Conservation (phyloP, 1,284 basidiomycete genomes). For the Rhodotorula sp. region DNA sequence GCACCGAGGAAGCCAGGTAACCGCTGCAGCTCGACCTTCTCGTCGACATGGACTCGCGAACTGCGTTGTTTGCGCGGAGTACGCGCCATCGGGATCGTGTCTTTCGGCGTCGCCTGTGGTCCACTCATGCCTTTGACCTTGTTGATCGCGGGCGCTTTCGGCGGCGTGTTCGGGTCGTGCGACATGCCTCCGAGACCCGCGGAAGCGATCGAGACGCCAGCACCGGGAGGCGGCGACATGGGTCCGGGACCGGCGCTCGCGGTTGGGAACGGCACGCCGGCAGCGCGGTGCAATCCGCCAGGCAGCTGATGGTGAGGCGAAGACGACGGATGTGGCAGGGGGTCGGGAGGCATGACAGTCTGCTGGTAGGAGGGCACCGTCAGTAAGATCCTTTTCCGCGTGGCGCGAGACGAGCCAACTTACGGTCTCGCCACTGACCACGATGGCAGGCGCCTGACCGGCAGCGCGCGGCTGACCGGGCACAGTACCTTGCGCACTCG, state of each 20-base stretch:
- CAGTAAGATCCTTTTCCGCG: neutral
- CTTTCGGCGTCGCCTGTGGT: constrained; percentile 59
- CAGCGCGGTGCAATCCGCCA: constrained; percentile 53
- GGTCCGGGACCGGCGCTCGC: constrained; percentile 42
- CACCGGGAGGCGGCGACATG: constrained; percentile 21
- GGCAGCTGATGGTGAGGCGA: constrained; percentile 58
- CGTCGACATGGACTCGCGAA: constrained; percentile 91
- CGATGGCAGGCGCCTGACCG: constrained; percentile 52
- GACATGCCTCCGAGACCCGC: constrained; percentile 6
- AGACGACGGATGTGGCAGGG: constrained; percentile 55
- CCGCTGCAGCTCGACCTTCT: constrained; percentile 93
- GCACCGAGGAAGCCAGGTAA: constrained; percentile 87
- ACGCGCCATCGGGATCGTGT: constrained; percentile 89
- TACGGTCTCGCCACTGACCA: constrained; percentile 71
- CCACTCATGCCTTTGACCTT: constrained; percentile 45
- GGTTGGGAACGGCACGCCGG: constrained; percentile 29
- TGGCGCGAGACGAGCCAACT: neutral
- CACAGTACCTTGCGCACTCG: neutral
- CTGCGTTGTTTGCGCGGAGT: constrained; percentile 93
- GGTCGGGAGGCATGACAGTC: constrained; percentile 64
- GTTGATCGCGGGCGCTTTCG: constrained; percentile 51
- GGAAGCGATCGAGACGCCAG: constrained; percentile 4
- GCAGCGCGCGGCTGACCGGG: constrained; percentile 21
- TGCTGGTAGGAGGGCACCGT: constrained; percentile 2
- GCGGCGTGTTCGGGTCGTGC: constrained; percentile 46